These are phyloP conservation scores for Samsoniella hepiali DNA, from an alignment of 2,329 filamentous ascomycete genomes.

Conservation along the genomic window DNA sequence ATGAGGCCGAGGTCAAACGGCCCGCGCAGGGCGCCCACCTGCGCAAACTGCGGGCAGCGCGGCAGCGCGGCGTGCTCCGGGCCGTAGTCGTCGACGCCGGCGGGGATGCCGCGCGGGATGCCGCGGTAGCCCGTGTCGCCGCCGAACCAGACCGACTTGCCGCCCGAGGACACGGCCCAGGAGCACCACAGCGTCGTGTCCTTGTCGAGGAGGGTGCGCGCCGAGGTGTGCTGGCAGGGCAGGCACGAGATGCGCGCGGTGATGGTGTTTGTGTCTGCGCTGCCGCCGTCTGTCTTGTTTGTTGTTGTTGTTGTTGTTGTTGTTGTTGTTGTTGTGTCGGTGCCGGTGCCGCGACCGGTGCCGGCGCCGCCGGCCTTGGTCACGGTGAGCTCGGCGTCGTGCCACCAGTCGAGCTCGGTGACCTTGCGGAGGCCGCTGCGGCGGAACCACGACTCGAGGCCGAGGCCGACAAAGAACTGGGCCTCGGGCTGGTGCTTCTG, in stretches of 20 bases:
- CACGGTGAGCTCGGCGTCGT: slow-evolving; percentile 71
- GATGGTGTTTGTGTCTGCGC: slow-evolving; percentile 47
- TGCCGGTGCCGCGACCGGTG: neutral
- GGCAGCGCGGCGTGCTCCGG: slow-evolving; percentile 64
- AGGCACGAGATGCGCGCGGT: slow-evolving; percentile 71
- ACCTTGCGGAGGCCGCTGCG: slow-evolving; percentile 68
- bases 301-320: no score
- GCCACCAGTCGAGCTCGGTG: slow-evolving; percentile 95
- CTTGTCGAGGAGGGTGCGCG: slow-evolving; percentile 65
- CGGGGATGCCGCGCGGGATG: slow-evolving; percentile 60
- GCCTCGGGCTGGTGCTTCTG: slow-evolving; percentile 68
- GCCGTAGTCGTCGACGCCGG: slow-evolving; percentile 66
- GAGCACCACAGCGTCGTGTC: slow-evolving; percentile 81
- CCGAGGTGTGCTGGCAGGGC: slow-evolving; percentile 80
- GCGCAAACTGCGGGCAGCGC: slow-evolving; percentile 75
- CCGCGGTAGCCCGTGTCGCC: slow-evolving; percentile 88
- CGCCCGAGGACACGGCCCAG: slow-evolving; percentile 73
- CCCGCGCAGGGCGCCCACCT: slow-evolving; percentile 76
- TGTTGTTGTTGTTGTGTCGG: neutral
- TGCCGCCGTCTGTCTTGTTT: no score
- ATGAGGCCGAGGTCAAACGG: slow-evolving; percentile 91
- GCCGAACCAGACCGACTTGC: slow-evolving; percentile 79
- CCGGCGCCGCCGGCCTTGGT: slow-evolving; percentile 29
- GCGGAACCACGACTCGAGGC: slow-evolving; percentile 79
- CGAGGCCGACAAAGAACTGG: slow-evolving; percentile 85